phyloP scores from a whole-genome alignment of 2,329 filamentous ascomycete species.

The Fusarium sp. region DNA sequence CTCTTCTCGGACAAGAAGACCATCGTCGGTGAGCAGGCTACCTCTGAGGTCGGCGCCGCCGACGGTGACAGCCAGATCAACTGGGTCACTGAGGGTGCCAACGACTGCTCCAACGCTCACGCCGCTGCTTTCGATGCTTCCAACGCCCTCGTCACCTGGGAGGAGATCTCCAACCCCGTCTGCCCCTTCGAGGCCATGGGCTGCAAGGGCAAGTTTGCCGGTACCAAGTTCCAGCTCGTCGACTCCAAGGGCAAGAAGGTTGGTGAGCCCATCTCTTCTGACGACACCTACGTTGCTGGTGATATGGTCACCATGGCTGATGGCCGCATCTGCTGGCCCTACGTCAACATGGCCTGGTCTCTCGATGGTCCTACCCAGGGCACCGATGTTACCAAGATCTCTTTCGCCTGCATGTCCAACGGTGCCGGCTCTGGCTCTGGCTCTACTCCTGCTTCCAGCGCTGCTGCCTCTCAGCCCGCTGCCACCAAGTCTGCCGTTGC shows the following conservation, averaged over 20 bases:
- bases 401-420: slow-evolving; percentile 62
- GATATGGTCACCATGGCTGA: slow-evolving; percentile 72
- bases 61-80: slow-evolving; percentile 70
- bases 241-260: slow-evolving; percentile 63
- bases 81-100: slow-evolving; percentile 65
- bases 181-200: slow-evolving; percentile 71
- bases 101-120: slow-evolving; percentile 70
- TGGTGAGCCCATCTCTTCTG: slow-evolving; percentile 62
- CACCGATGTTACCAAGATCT: slow-evolving; percentile 56
- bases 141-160: slow-evolving; percentile 69
- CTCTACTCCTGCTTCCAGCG: background rate
- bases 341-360: slow-evolving; percentile 66
- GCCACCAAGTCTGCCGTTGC: slow-evolving; percentile 23
- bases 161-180: slow-evolving; percentile 67
- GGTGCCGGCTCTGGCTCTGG: slow-evolving; percentile 22
- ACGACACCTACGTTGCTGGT: slow-evolving; percentile 68
- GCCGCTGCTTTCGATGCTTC: slow-evolving; percentile 65
- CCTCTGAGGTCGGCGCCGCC: slow-evolving; percentile 62
- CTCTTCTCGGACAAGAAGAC: slow-evolving; percentile 69
- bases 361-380: slow-evolving; percentile 41
- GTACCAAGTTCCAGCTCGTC: slow-evolving; percentile 70
- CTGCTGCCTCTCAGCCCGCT: slow-evolving; percentile 15
- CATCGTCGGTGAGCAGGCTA: slow-evolving; percentile 64
- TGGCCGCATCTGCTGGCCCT: slow-evolving; percentile 71
- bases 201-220: slow-evolving; percentile 68